Evolutionary conservation across 2,329 filamentous ascomycete genomes (phyloP).

Genomic region (Pseudopyricularia cyperi): DNA sequence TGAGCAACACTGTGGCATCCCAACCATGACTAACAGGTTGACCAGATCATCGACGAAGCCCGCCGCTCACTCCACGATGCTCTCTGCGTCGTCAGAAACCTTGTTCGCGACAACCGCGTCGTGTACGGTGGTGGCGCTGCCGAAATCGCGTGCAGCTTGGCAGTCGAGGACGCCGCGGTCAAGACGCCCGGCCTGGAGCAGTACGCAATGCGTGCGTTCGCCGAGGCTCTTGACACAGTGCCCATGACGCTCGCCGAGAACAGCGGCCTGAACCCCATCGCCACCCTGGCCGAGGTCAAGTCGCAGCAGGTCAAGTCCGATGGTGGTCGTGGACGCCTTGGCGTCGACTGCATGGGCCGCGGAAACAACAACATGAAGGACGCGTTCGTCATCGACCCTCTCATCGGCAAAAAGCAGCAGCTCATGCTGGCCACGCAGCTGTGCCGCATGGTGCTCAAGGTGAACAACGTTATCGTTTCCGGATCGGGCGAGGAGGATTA

Average conservation of each 20-base stretch:
- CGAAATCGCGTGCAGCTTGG: slow-evolving; percentile 92
- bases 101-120: slow-evolving; percentile 90
- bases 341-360: slow-evolving; percentile 94
- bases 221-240: slow-evolving; percentile 83
- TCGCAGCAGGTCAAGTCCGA: slow-evolving; percentile 79
- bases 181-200: slow-evolving; percentile 96
- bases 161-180: slow-evolving; percentile 87
- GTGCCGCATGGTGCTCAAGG: slow-evolving; percentile 95
- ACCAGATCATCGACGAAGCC: slow-evolving; percentile 92
- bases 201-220: slow-evolving; percentile 97
- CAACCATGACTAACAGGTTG: slow-evolving; percentile 3
- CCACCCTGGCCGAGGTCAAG: slow-evolving; percentile 89
- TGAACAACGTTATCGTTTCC: slow-evolving; percentile 91
- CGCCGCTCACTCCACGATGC: slow-evolving; percentile 96
- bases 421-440: slow-evolving; percentile 91
- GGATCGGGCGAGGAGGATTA: slow-evolving; percentile 81
- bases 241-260: slow-evolving; percentile 97
- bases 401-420: slow-evolving; percentile 97
- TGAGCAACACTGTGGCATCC: not conserved
- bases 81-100: slow-evolving; percentile 91
- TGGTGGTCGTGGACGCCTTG: slow-evolving; percentile 48
- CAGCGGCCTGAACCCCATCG: slow-evolving; percentile 88
- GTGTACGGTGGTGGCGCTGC: slow-evolving; percentile 96
- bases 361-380: slow-evolving; percentile 97
- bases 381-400: slow-evolving; percentile 92